Base-by-base conservation (phyloP, 176 grass and related monocot species). In the Cenchrus fungigraminus region DNA sequence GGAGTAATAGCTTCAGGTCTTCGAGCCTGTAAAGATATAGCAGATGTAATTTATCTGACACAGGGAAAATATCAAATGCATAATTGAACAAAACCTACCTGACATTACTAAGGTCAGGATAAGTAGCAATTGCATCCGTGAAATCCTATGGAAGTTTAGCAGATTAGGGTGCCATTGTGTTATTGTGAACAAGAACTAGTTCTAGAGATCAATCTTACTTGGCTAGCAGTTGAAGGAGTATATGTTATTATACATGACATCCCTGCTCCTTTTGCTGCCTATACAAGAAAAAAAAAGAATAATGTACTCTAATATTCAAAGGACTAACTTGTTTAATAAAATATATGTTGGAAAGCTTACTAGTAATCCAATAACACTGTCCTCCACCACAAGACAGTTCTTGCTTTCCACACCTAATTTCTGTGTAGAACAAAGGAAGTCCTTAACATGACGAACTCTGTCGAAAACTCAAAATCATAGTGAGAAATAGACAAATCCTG, bases 331-430 rank as follows among this genome's bases (percentile, higher is more conserved):
- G 0, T 13, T 86, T 62, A 49, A 52, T 67, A 25, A 28, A 75
- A 76, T 87, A 85, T n/a, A 19, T 76, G 45, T 80, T 53, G 9
- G 50, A 89, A 78, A 46, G 73, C 84, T 37, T 94, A 92, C 93
- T 68, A 89, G 93, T 82, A 99, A 89, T 79, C 97, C 97, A 86
- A 96, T 99, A 29, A 96, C 82, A 94, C 93, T 99, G 85, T 99
- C 97, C 86, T 99, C 97, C 76, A 99, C 93, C 13, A 99, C 93
- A 70, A 99, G 94, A 55, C 97, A 99, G 77, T 99, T 99, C 82
- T 87, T 89, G 32, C 51, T 88, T 67, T 89, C 81, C 16, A 94
- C 79, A 37, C 86, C 91, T 83, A 99, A 73, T 99, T 91, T 96
- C 97, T 99, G 76, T 46, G 80, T 45, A 59, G 32, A 59, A 87